A percentile compares a stretch with the other conserved stretches of the same genome.
These are phyloP conservation scores for Dioscorea dumetorum DNA, from an alignment of 106 monocot genomes.

Conservation along the genomic window DNA sequence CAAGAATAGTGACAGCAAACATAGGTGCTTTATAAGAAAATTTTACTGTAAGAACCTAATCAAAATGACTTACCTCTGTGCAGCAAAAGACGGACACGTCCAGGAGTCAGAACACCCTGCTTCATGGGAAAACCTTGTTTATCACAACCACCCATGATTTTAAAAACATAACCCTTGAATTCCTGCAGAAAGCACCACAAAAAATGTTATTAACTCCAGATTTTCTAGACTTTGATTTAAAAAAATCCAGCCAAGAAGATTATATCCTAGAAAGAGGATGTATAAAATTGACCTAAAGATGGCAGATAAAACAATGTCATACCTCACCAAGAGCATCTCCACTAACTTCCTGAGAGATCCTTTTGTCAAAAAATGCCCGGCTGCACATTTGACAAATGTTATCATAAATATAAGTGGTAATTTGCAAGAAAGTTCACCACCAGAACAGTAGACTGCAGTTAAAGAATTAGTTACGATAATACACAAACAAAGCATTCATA, in stretches of 20 bases:
- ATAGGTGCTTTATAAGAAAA: not conserved
- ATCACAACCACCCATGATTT: conserved; percentile 71
- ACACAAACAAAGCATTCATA: not conserved
- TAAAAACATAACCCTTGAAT: conserved; percentile 71
- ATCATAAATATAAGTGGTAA: not conserved
- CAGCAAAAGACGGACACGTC: conserved; percentile 59
- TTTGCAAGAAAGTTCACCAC: not conserved
- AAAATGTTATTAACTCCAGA: not conserved
- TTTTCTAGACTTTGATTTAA: not conserved
- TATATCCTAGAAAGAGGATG: not conserved
- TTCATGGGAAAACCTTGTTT: conserved; percentile 82
- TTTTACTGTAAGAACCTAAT: not conserved
- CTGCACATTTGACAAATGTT: conserved; percentile 4
- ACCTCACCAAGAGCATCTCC: conserved; percentile 63
- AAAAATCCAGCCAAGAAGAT: not conserved
- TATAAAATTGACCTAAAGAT: not conserved
- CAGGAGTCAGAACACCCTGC: conserved; percentile 68
- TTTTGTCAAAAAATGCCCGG: conserved; percentile 54
- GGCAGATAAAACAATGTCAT: not conserved
- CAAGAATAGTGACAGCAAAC: not conserved
- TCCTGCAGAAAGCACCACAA: conserved; percentile 21
- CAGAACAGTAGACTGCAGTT: not conserved
- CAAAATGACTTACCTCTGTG: conserved; percentile 31
- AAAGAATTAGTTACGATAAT: not conserved
- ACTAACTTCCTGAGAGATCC: conserved; percentile 52